Percentiles rank a stretch among this genome's conserved stretches.
phyloP scores from a whole-genome alignment of 306 rosid genomes.

The Quercus cerris region DNA sequence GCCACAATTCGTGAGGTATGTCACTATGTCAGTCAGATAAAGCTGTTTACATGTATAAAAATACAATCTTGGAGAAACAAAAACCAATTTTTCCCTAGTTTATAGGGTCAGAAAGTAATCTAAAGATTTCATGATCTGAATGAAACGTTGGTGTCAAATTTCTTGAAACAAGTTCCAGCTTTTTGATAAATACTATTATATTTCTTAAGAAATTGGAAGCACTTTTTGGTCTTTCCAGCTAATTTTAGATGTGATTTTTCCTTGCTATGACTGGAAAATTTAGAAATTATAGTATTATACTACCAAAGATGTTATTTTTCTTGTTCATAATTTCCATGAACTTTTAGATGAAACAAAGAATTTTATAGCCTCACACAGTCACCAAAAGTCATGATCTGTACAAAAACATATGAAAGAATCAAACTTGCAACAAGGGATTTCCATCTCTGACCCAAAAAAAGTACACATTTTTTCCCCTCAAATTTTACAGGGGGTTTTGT shows the following conservation, averaged over 20 bases:
- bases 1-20: constrained; percentile 91
- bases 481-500: not conserved
- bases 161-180: not conserved
- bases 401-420: not conserved
- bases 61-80: not conserved
- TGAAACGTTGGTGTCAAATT: not conserved
- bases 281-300: not conserved
- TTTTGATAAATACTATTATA: too few relatives aligned
- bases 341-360: not conserved
- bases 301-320: not conserved
- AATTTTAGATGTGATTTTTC: not conserved
- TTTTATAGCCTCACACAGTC: not conserved
- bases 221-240: not conserved
- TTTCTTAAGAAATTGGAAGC: not conserved
- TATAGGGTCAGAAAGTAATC: not conserved
- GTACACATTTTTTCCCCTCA: not conserved
- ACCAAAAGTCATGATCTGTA: constrained; percentile 17
- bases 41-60: not conserved
- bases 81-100: not conserved
- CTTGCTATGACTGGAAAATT: not conserved
- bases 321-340: not conserved
- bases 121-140: not conserved
- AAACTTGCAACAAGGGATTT: not conserved
- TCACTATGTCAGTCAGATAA: not conserved
- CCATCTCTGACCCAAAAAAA: not conserved